phyloP scores from a whole-genome alignment of 2,329 filamentous ascomycete species.

The Bipolaris zeicola region DNA sequence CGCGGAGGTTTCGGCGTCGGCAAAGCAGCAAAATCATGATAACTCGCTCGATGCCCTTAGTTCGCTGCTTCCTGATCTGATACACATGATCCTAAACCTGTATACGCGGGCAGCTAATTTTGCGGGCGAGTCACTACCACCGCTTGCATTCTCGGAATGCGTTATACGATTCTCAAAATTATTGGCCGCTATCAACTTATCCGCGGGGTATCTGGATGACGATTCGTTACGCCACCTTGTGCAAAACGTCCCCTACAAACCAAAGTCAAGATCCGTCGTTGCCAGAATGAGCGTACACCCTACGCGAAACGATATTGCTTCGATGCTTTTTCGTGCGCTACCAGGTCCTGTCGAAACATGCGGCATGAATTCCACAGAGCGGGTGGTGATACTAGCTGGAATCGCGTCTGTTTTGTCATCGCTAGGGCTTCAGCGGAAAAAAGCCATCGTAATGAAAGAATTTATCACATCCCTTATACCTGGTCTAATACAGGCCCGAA shows the following conservation, averaged over 20 bases:
- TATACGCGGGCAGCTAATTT: slow-evolving; percentile 70
- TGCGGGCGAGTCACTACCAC: slow-evolving; percentile 71
- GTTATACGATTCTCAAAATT: slow-evolving; percentile 75
- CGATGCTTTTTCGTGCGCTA: slow-evolving; percentile 45
- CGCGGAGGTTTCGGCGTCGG: slow-evolving; percentile 46
- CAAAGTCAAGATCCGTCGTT: slow-evolving; percentile 49
- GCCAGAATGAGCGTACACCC: slow-evolving; percentile 43
- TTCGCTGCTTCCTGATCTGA: slow-evolving; percentile 70
- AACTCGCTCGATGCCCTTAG: slow-evolving; percentile 56
- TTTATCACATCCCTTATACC: slow-evolving; percentile 81
- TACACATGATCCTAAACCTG: slow-evolving; percentile 74
- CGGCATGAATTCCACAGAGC: slow-evolving; percentile 74
- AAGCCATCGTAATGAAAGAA: slow-evolving; percentile 86
- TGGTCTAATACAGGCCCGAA: slow-evolving; percentile 86
- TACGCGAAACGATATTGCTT: slow-evolving; percentile 45
- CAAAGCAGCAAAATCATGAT: slow-evolving; percentile 51
- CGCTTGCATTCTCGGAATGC: slow-evolving; percentile 73
- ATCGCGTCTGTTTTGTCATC: slow-evolving; percentile 84
- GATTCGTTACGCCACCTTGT: slow-evolving; percentile 58
- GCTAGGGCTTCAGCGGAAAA: slow-evolving; percentile 83
- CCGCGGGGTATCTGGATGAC: slow-evolving; percentile 66
- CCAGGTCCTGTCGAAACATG: slow-evolving; percentile 63
- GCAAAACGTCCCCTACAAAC: slow-evolving; percentile 50
- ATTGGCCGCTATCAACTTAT: slow-evolving; percentile 68
- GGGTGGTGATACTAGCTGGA: slow-evolving; percentile 79